These are phyloP conservation scores for Taiwanofungus camphoratus DNA, from an alignment of 1,284 basidiomycete species.

Conservation along the genomic window DNA sequence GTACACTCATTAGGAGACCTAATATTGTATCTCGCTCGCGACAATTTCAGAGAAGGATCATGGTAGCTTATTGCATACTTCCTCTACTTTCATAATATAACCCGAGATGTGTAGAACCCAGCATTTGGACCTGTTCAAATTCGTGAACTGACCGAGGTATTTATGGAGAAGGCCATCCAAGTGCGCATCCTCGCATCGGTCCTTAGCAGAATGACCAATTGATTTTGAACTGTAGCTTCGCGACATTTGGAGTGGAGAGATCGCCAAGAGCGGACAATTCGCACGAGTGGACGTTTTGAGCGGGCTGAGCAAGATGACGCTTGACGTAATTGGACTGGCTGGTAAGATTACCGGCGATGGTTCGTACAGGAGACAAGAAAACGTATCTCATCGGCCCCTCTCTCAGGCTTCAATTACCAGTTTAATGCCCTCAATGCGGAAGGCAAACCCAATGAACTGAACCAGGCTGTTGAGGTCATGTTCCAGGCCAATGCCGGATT, in stretches of 20 bases:
- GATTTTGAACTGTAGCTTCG: no score
- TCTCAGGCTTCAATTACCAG: slow-evolving; percentile 44
- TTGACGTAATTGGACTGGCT: slow-evolving; percentile 48
- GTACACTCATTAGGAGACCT: background rate
- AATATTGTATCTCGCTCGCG: background rate
- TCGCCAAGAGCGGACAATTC: slow-evolving; percentile 7
- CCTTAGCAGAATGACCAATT: no score
- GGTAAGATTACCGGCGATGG: slow-evolving; percentile 29
- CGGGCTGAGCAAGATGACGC: slow-evolving; percentile 38
- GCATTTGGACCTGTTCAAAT: slow-evolving; percentile 53
- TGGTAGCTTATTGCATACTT: no score
- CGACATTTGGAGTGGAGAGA: slow-evolving; percentile 20
- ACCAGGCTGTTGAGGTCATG: slow-evolving; percentile 30
- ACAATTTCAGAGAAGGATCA: slow-evolving; percentile 27
- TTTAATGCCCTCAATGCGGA: slow-evolving; percentile 36
- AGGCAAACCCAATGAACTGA: slow-evolving; percentile 33
- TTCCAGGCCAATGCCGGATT: slow-evolving; percentile 4
- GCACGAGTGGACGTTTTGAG: slow-evolving; percentile 34
- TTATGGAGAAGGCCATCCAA: slow-evolving; percentile 45
- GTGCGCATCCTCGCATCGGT: slow-evolving; percentile 23
- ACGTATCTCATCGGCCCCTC: background rate
- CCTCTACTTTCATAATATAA: no score
- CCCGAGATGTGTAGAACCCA: slow-evolving; percentile 39
- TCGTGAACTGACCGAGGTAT: slow-evolving; percentile 48
- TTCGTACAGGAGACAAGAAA: no score